phyloP scores from a whole-genome alignment of 768 basidiomycete genomes.

The Erythrobasidium yunnanense region DNA sequence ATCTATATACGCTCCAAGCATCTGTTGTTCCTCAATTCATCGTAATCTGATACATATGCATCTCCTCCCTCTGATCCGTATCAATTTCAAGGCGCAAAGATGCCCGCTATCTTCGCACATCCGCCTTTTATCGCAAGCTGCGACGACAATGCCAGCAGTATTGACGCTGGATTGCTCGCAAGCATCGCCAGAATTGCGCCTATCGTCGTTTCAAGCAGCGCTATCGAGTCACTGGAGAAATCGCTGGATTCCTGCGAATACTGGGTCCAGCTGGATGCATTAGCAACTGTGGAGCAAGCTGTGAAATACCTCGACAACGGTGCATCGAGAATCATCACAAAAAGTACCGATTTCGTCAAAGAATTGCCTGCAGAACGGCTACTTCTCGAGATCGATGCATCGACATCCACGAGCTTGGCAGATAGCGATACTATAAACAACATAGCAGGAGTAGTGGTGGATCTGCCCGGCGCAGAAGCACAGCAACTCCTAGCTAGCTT shows the following conservation, averaged over 20 bases:
- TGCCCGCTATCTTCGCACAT: constrained; percentile 33
- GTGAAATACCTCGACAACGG: constrained; percentile 64
- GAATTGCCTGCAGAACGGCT: constrained; percentile 63
- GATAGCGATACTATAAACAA: constrained; percentile 48
- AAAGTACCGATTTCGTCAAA: constrained; percentile 50
- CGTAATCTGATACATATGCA: too few species aligned
- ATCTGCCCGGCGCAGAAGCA: constrained; percentile 56
- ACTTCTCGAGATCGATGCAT: constrained; percentile 63
- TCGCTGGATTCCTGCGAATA: constrained; percentile 41
- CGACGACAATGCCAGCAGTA: constrained; percentile 42
- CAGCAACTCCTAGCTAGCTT: constrained; percentile 60
- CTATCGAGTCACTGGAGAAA: constrained; percentile 38
- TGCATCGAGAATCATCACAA: constrained; percentile 64
- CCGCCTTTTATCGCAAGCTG: constrained; percentile 43
- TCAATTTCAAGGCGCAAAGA: too few species aligned
- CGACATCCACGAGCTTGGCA: constrained; percentile 61
- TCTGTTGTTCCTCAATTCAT: too few species aligned
- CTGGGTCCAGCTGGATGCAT: constrained; percentile 47
- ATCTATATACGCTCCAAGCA: too few species aligned
- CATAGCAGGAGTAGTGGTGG: constrained; percentile 67
- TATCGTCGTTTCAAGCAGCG: constrained; percentile 45
- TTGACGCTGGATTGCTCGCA: too few species aligned
- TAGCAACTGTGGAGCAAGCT: constrained; percentile 50
- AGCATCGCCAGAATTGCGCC: constrained; percentile 68
- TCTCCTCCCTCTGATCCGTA: too few species aligned